Percentiles rank a stretch among this genome's conserved stretches.
These are phyloP conservation scores for Ogataea methylovora DNA, from an alignment of 805 yeast genomes.

Conservation along the genomic window DNA sequence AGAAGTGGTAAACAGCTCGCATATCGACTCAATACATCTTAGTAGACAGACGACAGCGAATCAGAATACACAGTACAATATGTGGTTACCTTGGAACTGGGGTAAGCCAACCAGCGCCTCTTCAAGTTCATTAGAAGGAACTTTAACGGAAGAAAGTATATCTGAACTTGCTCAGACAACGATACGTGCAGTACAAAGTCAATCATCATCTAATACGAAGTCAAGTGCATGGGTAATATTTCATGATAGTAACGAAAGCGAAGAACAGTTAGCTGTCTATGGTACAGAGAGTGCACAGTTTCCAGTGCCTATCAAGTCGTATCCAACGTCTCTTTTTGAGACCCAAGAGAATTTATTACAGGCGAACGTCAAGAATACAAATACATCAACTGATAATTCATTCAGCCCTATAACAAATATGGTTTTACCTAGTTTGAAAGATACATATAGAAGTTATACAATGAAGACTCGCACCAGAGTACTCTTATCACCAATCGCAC, in stretches of 20 bases:
- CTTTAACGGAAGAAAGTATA: too few species aligned
- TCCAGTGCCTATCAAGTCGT: slow-evolving; percentile 16
- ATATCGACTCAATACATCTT: not conserved
- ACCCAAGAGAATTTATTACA: slow-evolving; percentile 14
- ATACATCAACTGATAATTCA: not conserved
- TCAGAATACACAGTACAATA: not conserved
- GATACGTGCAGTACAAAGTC: slow-evolving; percentile 13
- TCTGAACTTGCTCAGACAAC: too few species aligned
- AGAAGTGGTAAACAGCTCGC: slow-evolving; percentile 4
- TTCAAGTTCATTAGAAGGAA: too few species aligned
- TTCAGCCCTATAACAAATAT: slow-evolving; percentile 3
- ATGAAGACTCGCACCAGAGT: slow-evolving; percentile 18
- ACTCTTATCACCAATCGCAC: slow-evolving; percentile 11
- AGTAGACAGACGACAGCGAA: not conserved
- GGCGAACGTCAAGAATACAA: not conserved
- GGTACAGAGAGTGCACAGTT: slow-evolving; percentile 21
- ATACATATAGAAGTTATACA: slow-evolving; percentile 20
- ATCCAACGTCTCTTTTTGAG: slow-evolving; percentile 24
- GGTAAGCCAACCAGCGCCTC: not conserved
- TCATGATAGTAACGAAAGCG: not conserved
- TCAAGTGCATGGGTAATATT: slow-evolving; percentile 21
- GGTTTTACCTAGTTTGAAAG: slow-evolving; percentile 19
- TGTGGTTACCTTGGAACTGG: slow-evolving; percentile 16
- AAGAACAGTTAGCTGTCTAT: slow-evolving; percentile 20
- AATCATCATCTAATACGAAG: slow-evolving; percentile 11